These are phyloP conservation scores for Fusarium ramigenum DNA, from an alignment of 2,329 filamentous ascomycete genomes.

Conservation along the genomic window DNA sequence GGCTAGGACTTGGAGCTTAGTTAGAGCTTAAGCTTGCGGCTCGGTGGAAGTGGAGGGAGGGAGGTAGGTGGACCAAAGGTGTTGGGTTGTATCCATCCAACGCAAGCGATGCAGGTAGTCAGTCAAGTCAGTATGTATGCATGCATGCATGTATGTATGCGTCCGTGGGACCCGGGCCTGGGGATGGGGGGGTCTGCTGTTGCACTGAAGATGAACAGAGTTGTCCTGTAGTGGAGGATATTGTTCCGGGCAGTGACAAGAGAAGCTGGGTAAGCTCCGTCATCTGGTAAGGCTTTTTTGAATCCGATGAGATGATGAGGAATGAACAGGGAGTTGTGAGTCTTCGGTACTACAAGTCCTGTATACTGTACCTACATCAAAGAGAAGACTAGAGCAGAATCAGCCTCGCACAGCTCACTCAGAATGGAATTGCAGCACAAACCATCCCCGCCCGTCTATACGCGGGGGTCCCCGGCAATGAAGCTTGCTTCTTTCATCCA, in stretches of 20 bases:
- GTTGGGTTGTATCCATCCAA: conserved; percentile 11
- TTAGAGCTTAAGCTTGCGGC: conserved; percentile 40
- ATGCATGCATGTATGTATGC: not conserved
- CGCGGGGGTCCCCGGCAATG: not conserved
- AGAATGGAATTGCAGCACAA: conserved; percentile 28
- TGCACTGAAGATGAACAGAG: not conserved
- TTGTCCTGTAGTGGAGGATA: not conserved
- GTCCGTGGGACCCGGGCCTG: not conserved
- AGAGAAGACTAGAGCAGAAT: not conserved
- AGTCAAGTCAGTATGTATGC: not conserved
- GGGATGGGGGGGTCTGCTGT: not conserved
- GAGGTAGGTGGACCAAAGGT: not conserved
- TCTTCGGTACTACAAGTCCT: not conserved
- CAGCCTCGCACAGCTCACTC: conserved; percentile 38
- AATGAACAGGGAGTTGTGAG: not conserved
- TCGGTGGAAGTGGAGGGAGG: conserved; percentile 15
- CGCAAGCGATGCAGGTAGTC: conserved; percentile 12
- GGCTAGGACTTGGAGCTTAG: conserved; percentile 38
- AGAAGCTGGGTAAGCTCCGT: not conserved
- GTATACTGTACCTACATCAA: not conserved
- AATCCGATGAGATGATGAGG: not conserved
- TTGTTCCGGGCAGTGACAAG: not conserved
- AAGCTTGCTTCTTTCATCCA: conserved; percentile 15
- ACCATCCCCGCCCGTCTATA: not conserved
- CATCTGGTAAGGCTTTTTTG: not conserved